Percentiles rank a stretch among this genome's conserved stretches.
These are phyloP conservation scores for Hymenoscyphus linearis DNA, from an alignment of 2,329 filamentous ascomycete species.

Conservation along the genomic window DNA sequence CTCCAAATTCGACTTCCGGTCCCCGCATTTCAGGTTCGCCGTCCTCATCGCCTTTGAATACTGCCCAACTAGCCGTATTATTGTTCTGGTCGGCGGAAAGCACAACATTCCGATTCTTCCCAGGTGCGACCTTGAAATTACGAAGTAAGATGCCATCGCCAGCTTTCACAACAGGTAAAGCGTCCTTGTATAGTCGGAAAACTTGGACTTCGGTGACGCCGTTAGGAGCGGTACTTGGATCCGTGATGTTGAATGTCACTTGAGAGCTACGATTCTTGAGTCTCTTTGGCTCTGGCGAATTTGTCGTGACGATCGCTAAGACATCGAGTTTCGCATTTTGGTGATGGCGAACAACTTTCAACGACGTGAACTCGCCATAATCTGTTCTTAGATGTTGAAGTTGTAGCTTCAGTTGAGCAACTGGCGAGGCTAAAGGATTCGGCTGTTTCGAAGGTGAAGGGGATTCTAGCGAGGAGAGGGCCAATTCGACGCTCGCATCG, in stretches of 20 bases:
- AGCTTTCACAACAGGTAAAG: conserved; percentile 47
- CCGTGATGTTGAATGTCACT: conserved; percentile 52
- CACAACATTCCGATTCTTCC: conserved; percentile 49
- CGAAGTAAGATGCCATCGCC: conserved; percentile 57
- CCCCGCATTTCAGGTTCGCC: conserved; percentile 48
- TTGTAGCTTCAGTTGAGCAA: conserved; percentile 23
- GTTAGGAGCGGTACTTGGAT: conserved; percentile 47
- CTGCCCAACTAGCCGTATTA: conserved; percentile 56
- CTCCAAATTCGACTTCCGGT: conserved; percentile 52
- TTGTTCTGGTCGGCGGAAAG: conserved; percentile 40
- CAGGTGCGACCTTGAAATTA: conserved; percentile 48
- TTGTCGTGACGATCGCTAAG: conserved; percentile 48
- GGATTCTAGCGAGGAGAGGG: conserved; percentile 25
- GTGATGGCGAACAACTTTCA: conserved; percentile 47
- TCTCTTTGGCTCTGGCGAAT: conserved; percentile 45
- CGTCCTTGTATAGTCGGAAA: conserved; percentile 52
- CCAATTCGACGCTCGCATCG: conserved; percentile 30
- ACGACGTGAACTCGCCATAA: conserved; percentile 47
- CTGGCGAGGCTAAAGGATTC: conserved; percentile 17
- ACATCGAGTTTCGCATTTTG: conserved; percentile 47
- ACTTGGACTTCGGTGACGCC: conserved; percentile 50
- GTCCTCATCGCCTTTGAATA: conserved; percentile 44
- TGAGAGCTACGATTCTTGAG: conserved; percentile 55
- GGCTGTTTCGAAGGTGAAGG: conserved; percentile 24
- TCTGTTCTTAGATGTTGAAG: conserved; percentile 31